Base-by-base conservation (phyloP, 1,139 yeast genomes). In the Hemisphaericaspora xylofermentans region DNA sequence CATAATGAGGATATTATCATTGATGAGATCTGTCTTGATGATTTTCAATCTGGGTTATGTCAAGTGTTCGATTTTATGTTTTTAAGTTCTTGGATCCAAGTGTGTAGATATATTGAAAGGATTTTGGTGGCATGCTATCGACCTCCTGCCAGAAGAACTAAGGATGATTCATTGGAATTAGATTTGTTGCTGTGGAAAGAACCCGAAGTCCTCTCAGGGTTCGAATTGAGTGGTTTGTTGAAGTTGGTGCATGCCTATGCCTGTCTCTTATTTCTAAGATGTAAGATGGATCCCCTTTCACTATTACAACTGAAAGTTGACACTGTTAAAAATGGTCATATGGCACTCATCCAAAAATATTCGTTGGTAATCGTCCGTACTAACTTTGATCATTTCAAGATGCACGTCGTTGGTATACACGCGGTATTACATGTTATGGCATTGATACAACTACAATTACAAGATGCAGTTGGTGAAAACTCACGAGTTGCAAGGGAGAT, bases 341-440 rank as follows among this genome's bases (percentile, higher is more conserved):
- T 36, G 18, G 10, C 14, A 3, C 19, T 36, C 9, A 18, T 36
- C 12, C 35, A 36, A 12, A 36, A 36, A 18, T 36, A 25, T 26
- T 53, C 30, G 30, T 50, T 43, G 12, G 18, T 33, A 16, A 44
- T 48, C 4, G 30, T 48, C 3, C 38, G 39, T 9, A n/a, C 42
- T 14, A 43, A 44, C 5, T 28, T 38, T 19, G 26, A 40, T 2
- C 42, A 42, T 4, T 41, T 48, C 15, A 42, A 53, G 3, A 54
- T 52, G 16, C 63, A 58, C 35, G 49, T 58, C 16, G 38, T 57
- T 6, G 45, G 49, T 3, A 52, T 58, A 4, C 64, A 61, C 40
- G 51, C 62, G 3, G 41, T 60, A 10, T 39, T 60, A 15, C 64
- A 61, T 42, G 56, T 57, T 8, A 49, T 57, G 33, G 61, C 60